Evolutionary conservation across 2,329 filamentous ascomycete genomes (phyloP), one percentile per base, ranked within the genome.

Genomic region (Alternaria brassicicola): DNA sequence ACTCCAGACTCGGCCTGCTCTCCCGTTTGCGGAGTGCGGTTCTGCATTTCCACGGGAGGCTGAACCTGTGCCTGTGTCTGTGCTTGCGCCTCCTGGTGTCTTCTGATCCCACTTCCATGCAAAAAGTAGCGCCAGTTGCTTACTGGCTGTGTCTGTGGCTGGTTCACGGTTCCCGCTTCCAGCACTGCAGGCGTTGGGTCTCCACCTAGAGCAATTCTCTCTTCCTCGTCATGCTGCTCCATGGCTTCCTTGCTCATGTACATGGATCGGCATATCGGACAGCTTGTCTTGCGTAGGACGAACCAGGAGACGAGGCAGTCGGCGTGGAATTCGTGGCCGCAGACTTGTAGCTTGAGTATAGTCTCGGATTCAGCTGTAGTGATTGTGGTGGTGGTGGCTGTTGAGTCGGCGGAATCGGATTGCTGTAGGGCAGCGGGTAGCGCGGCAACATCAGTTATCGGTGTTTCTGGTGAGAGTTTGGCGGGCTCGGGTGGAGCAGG

Each of bases 231-330:
- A 25, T 56, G 51, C 30, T 51, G 30, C n/a, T 64, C 58, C 45
- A 68, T 62, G 1, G 59, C 61, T 48, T 69, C 67, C 23, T 67
- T 62, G 45, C 51, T 61, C 42, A 65, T 71, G 49, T 70, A 76
- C 31, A 66, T 52, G 1, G 71, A 68, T 8, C 72, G 66, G 51
- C 72, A 76, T 3, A 75, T 69, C 1, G 73, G 73, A 55, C 72
- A 76, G 21, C 63, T 73, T 19, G 61, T 71, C 30, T 72, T 74
- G n/a, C 67, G 66, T 5, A 72, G 42, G 4, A 71, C 59, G 7
- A 68, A 70, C 72, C 72, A 76, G 0, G 70, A 73, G 7, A 70
- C 59, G 36, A 76, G 60, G 50, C 73, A 76, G 45, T 72, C 67
- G 17, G 67, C 61, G 50, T 76, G 73, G 57, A 73, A 76, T 48